Conservation (phyloP, 352 stramenopile species). For the Halophytophthora batemanensis region DNA sequence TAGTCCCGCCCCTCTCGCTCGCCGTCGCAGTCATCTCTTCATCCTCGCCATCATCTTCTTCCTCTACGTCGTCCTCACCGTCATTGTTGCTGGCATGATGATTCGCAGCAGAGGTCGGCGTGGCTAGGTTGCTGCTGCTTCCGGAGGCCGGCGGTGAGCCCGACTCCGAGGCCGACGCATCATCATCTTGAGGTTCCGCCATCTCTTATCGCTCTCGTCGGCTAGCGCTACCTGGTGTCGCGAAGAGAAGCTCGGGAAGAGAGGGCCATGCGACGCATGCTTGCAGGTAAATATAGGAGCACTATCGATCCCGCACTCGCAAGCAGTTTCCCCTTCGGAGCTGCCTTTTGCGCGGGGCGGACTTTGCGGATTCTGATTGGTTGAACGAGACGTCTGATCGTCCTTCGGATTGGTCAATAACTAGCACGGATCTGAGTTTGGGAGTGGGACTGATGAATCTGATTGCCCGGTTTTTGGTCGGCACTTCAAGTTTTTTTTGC, state of each 20-base stretch:
- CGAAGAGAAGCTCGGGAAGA: neutral
- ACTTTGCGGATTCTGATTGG: no score
- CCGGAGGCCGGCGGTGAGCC: conserved; percentile 2
- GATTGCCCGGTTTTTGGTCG: no score
- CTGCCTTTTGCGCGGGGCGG: neutral
- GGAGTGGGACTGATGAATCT: no score
- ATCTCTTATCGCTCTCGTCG: neutral
- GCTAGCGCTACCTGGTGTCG: neutral
- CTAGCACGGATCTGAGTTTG: no score
- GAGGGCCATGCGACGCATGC: neutral
- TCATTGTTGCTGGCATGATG: conserved; percentile 12
- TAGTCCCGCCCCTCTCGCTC: conserved; percentile 8
- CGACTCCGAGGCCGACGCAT: neutral
- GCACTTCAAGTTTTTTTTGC: no score
- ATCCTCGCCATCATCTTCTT: conserved; percentile 9
- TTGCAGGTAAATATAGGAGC: neutral
- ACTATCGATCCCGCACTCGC: neutral
- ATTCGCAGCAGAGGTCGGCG: neutral
- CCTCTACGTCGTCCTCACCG: conserved; percentile 6
- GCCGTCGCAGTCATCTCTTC: neutral
- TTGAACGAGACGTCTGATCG: no score
- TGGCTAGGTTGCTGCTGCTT: conserved; percentile 12
- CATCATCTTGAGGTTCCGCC: conserved; percentile 10
- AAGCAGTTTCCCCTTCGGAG: neutral
- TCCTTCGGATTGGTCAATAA: no score